Conservation (phyloP, 2,329 filamentous ascomycete species). For the Monilinia laxa region DNA sequence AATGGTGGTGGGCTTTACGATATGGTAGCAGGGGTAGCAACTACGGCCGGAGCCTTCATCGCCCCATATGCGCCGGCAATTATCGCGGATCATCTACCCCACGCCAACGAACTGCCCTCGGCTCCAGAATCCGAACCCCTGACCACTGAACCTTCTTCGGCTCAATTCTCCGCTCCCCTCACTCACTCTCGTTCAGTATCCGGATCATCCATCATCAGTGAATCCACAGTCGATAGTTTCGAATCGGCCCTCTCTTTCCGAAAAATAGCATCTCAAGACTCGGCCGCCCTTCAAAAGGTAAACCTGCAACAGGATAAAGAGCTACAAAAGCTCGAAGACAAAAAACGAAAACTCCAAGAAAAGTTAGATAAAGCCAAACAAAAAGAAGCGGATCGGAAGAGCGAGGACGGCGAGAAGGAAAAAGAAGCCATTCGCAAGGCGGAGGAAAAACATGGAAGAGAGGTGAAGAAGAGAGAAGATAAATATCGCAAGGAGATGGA, state of each 20-base stretch:
- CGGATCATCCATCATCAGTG: constrained; percentile 42
- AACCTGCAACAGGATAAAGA: constrained; percentile 58
- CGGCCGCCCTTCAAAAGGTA: constrained; percentile 37
- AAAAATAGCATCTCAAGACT: constrained; percentile 44
- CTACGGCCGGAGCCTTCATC: constrained; percentile 50
- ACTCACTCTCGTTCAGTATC: constrained; percentile 29
- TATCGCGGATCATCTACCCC: constrained; percentile 38
- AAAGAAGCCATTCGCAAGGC: constrained; percentile 54
- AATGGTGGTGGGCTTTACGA: constrained; percentile 52
- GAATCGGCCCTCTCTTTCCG: constrained; percentile 46
- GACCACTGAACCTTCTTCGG: constrained; percentile 27
- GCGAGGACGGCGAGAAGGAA: constrained; percentile 51
- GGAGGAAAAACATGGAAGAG: constrained; percentile 61
- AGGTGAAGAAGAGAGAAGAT: constrained; percentile 64
- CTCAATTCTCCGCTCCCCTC: constrained; percentile 32
- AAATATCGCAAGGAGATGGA: constrained; percentile 63
- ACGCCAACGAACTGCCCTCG: constrained; percentile 27
- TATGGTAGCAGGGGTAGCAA: constrained; percentile 55
- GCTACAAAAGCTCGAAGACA: constrained; percentile 61
- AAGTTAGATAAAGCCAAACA: constrained; percentile 58
- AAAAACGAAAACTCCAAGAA: constrained; percentile 60
- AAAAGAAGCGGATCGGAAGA: constrained; percentile 47
- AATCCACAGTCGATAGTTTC: constrained; percentile 51
- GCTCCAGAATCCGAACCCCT: constrained; percentile 36
- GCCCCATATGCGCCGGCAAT: constrained; percentile 40